Evolutionary conservation across 441 rosid species (phyloP), one percentile per base, ranked within the genome.

Genomic region (Biscutella laevigata): DNA sequence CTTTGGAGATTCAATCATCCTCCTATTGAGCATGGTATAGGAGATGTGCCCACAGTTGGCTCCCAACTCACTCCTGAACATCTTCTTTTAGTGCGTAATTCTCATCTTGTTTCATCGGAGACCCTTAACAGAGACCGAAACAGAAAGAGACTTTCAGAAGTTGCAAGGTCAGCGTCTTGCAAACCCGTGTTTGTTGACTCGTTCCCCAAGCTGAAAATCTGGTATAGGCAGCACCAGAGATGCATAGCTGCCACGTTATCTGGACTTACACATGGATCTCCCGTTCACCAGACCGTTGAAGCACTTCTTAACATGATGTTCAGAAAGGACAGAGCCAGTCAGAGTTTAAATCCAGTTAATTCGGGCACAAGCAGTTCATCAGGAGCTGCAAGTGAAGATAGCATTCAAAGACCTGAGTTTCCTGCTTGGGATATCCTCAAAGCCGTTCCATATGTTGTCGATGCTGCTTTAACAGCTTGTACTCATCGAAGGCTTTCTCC

Each of bases 371-470:
- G 83, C 73, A 75, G 74, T 61, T 77, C 92, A 17, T 79, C 92
- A 7, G 92, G 91, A 56, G 66, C 71, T 42, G 79, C 71, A 37
- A 77, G 58, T 45, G 88, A 79, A 45, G 88, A 81, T 61, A 51
- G 59, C 66, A 48, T 71, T 28, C 57, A 61, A 19, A 78, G 82
- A 64, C 85, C 87, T 1, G 71, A 68, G 40, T 66, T 83, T 61
- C 82, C 92, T 32, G 88, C 92, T 63, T 83, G 92, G 92, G 88
- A 83, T 66, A 75, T 81, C 61, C 81, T 83, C 47, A 82, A 83
- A 75, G 88, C 88, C 15, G 83, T 79, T 62, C 88, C 92, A 43
- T 81, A 62, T 58, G 83, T 78, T 37, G 92, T 81, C 21, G 92
- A 83, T 77, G 92, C 88, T 27, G 92, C 88, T 39, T 63, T 81